Conservation (phyloP, 805 yeast genomes). For the Hanseniaspora taiwanica region DNA sequence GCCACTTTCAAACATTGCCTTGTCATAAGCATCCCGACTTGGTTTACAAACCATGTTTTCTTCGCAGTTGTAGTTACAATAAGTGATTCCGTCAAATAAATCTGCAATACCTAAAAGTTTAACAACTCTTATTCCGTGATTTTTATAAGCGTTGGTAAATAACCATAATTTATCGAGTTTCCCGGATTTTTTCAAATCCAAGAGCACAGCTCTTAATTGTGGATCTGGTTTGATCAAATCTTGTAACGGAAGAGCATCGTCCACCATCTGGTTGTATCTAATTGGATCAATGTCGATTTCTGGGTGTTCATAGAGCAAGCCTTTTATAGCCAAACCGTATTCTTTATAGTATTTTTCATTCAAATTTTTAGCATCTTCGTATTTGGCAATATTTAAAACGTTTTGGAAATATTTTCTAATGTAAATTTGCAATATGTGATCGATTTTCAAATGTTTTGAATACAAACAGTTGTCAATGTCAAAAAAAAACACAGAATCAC, state of each 20-base stretch:
- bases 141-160: constrained; percentile 87
- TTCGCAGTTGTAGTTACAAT: constrained; percentile 61
- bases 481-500: constrained; percentile 48
- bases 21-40: constrained; percentile 52
- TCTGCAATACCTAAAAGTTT: constrained; percentile 81
- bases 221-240: constrained; percentile 55
- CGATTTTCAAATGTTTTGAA: constrained; percentile 58
- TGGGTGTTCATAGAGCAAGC: constrained; percentile 42
- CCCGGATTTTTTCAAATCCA: constrained; percentile 28
- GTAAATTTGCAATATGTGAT: constrained; percentile 75
- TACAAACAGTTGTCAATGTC: constrained; percentile 93
- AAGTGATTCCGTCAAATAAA: constrained; percentile 85
- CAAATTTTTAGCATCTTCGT: constrained; percentile 52
- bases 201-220: constrained; percentile 38
- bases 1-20: constrained; percentile 48
- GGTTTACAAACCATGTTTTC: constrained; percentile 80
- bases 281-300: constrained; percentile 60
- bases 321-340: constrained; percentile 90
- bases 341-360: constrained; percentile 68
- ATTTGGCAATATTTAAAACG: constrained; percentile 46
- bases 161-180: constrained; percentile 73
- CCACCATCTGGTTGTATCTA: constrained; percentile 79
- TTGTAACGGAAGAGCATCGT: constrained; percentile 83
- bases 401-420: constrained; percentile 72
- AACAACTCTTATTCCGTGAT: constrained; percentile 74